Conservation (phyloP, 352 stramenopile genomes). For the Phytophthora pini region DNA sequence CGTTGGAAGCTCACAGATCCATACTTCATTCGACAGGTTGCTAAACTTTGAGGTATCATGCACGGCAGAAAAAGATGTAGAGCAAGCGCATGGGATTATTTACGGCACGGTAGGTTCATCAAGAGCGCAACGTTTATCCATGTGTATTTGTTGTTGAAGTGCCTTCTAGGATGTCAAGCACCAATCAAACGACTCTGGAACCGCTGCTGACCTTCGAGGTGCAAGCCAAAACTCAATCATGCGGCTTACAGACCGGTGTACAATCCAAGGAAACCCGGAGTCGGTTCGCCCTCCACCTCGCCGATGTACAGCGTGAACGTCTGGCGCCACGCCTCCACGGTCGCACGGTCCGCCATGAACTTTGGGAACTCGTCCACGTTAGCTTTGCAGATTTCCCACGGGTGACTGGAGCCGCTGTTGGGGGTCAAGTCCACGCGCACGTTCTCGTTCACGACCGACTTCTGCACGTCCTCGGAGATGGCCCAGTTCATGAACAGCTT, state of each 20-base stretch:
- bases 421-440: constrained; percentile 46
- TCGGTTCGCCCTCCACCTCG: constrained; percentile 54
- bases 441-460: constrained; percentile 13
- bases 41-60: too few species aligned
- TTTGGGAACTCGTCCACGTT: constrained; percentile 40
- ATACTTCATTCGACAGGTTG: too few species aligned
- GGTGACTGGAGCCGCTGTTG: constrained; percentile 32
- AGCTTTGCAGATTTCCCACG: constrained; percentile 45
- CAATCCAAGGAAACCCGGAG: constrained; percentile 44
- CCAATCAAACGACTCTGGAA: background rate
- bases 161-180: background rate
- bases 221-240: background rate
- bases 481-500: constrained; percentile 73
- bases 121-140: background rate
- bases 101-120: background rate
- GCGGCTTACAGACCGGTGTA: constrained; percentile 38
- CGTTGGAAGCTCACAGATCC: too few species aligned
- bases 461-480: constrained; percentile 36
- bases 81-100: too few species aligned
- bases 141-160: background rate
- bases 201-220: too few species aligned
- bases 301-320: constrained; percentile 24
- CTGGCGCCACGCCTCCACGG: constrained; percentile 42
- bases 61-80: too few species aligned
- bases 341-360: constrained; percentile 63